These are phyloP conservation scores for Pluteus cervinus DNA, from an alignment of 768 basidiomycete genomes.

Conservation along the genomic window DNA sequence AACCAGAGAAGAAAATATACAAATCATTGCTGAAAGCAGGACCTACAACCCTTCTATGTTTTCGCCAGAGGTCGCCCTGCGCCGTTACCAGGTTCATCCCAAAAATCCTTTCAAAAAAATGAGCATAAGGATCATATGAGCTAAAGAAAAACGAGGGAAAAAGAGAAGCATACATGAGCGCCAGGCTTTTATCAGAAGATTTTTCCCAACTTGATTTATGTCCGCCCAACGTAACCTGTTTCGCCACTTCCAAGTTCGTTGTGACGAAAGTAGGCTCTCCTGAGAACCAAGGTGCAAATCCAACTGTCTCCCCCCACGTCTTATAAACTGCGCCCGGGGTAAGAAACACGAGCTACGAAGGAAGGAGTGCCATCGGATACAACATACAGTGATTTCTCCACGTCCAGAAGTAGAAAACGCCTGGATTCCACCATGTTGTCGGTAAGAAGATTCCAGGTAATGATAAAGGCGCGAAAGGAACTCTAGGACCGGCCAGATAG, in stretches of 20 bases:
- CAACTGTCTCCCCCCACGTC: conserved; percentile 39
- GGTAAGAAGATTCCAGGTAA: conserved; percentile 32
- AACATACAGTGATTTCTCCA: conserved; percentile 28
- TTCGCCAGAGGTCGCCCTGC: conserved; percentile 38
- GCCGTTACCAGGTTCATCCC: conserved; percentile 42
- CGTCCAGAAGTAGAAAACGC: conserved; percentile 27
- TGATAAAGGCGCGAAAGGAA: conserved; percentile 34
- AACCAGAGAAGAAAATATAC: conserved; percentile 23
- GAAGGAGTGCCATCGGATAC: not conserved
- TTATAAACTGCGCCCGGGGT: not conserved
- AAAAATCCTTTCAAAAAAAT: conserved; percentile 28
- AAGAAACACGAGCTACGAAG: not conserved
- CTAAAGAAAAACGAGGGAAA: not conserved
- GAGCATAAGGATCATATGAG: conserved; percentile 3
- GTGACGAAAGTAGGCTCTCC: conserved; percentile 34
- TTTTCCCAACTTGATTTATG: conserved; percentile 35
- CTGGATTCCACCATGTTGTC: conserved; percentile 38
- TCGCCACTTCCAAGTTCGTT: conserved; percentile 39
- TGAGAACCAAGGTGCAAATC: conserved; percentile 31
- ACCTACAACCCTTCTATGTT: conserved; percentile 36
- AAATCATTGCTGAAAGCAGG: conserved; percentile 37
- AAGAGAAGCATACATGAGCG: conserved; percentile 24
- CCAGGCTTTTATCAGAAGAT: conserved; percentile 22
- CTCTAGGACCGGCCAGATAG: conserved; percentile 31
- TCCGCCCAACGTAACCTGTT: conserved; percentile 35